Evolutionary conservation across 2,329 filamentous ascomycete genomes (phyloP).

Genomic region (Penicillium sp.): DNA sequence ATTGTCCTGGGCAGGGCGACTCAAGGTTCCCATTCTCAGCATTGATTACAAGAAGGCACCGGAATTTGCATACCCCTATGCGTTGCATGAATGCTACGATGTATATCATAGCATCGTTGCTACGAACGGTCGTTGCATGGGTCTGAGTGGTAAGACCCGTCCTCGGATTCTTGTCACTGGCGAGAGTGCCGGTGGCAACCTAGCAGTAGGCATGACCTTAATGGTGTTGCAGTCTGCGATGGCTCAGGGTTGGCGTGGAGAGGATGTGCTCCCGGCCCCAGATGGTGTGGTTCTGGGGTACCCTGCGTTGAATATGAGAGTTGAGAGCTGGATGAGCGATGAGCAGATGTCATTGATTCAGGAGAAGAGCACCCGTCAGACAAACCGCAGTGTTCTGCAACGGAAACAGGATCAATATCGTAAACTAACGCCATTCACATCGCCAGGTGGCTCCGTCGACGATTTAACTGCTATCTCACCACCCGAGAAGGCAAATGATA

Average conservation of each 20-base stretch:
- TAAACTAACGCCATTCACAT: constrained; percentile 68
- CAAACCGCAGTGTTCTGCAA: constrained; percentile 73
- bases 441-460: constrained; percentile 76
- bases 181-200: constrained; percentile 79
- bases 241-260: constrained; percentile 55
- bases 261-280: constrained; percentile 66
- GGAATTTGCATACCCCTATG: constrained; percentile 80
- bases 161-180: constrained; percentile 72
- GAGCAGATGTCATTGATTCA: constrained; percentile 95
- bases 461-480: constrained; percentile 37
- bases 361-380: constrained; percentile 73
- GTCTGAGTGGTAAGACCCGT: constrained; percentile 63
- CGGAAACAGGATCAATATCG: constrained; percentile 89
- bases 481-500: constrained; percentile 14
- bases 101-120: constrained; percentile 73
- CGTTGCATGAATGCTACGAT: constrained; percentile 83
- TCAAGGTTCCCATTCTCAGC: constrained; percentile 83
- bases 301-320: constrained; percentile 91
- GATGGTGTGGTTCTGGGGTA: constrained; percentile 84
- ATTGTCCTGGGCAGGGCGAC: constrained; percentile 85
- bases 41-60: constrained; percentile 88
- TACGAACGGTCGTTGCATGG: constrained; percentile 71
- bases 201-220: constrained; percentile 75
- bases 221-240: constrained; percentile 81
- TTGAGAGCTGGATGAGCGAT: constrained; percentile 98